These are phyloP conservation scores for Saturnispora mendoncae DNA, from an alignment of 805 yeast genomes.

Conservation along the genomic window DNA sequence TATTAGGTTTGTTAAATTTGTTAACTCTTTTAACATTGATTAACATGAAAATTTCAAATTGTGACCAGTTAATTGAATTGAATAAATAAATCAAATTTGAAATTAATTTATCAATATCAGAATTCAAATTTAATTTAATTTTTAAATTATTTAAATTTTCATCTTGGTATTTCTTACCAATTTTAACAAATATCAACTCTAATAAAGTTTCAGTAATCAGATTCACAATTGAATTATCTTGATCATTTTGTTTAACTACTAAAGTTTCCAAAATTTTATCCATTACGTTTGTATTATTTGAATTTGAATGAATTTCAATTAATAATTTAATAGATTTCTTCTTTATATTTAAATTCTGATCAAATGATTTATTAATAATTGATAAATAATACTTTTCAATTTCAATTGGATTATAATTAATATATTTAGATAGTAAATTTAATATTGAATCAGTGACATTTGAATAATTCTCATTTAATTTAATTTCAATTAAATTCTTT, in stretches of 20 bases:
- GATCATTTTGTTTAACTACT: constrained; percentile 55
- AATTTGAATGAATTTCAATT: constrained; percentile 35
- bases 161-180: background rate
- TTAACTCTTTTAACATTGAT: constrained; percentile 33
- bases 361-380: constrained; percentile 42
- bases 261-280: constrained; percentile 42
- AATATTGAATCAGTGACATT: constrained; percentile 70
- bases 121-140: background rate
- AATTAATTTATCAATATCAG: constrained; percentile 2
- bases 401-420: constrained; percentile 35
- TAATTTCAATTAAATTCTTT: constrained; percentile 40
- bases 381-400: constrained; percentile 41
- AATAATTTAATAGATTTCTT: constrained; percentile 50
- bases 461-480: constrained; percentile 54
- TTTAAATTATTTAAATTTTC: background rate
- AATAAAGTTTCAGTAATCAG: constrained; percentile 32
- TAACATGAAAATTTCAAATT: constrained; percentile 41
- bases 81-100: constrained; percentile 31
- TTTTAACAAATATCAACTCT: constrained; percentile 12
- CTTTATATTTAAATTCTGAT: constrained; percentile 57
- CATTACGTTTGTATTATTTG: constrained; percentile 27
- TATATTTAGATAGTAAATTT: constrained; percentile 49
- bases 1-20: constrained; percentile 16
- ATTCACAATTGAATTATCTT: constrained; percentile 48
- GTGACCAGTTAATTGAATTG: constrained; percentile 30